These are phyloP conservation scores for Tuber brumale DNA, from an alignment of 495 filamentous ascomycete species.

Conservation along the genomic window DNA sequence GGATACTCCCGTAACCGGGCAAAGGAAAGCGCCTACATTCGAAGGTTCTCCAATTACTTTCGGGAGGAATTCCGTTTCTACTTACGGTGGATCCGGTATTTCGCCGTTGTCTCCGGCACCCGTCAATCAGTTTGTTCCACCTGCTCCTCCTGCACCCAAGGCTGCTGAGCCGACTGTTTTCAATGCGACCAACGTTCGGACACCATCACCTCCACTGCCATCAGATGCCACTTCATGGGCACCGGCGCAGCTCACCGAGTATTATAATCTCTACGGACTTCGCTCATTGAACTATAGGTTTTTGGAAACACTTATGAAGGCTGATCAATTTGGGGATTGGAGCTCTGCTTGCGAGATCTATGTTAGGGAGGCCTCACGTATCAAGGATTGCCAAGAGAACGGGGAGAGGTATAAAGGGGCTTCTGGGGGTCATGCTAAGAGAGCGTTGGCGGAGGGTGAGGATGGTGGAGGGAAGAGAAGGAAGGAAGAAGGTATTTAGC, in stretches of 20 bases:
- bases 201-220: slow-evolving; percentile 34
- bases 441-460: slow-evolving; percentile 24
- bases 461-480: slow-evolving; percentile 37
- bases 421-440: slow-evolving; percentile 22
- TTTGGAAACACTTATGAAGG: slow-evolving; percentile 28
- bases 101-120: slow-evolving; percentile 17
- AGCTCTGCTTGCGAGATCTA: slow-evolving; percentile 29
- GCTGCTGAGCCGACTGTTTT: not conserved
- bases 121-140: slow-evolving; percentile 14
- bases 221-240: slow-evolving; percentile 36
- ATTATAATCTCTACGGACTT: slow-evolving; percentile 39
- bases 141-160: slow-evolving; percentile 15
- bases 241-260: slow-evolving; percentile 35
- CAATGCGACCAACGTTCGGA: slow-evolving; percentile 18
- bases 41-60: not conserved
- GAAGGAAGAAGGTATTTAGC: slow-evolving; percentile 41
- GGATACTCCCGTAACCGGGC: slow-evolving; percentile 1
- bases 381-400: slow-evolving; percentile 26
- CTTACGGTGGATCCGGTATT: not conserved
- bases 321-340: slow-evolving; percentile 35
- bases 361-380: slow-evolving; percentile 25
- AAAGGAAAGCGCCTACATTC: not conserved
- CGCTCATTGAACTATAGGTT: slow-evolving; percentile 38
- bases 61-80: not conserved
- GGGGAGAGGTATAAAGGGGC: slow-evolving; percentile 30